Conservation (phyloP, 2,329 filamentous ascomycete species). For the Exutisphaerella laricina region DNA sequence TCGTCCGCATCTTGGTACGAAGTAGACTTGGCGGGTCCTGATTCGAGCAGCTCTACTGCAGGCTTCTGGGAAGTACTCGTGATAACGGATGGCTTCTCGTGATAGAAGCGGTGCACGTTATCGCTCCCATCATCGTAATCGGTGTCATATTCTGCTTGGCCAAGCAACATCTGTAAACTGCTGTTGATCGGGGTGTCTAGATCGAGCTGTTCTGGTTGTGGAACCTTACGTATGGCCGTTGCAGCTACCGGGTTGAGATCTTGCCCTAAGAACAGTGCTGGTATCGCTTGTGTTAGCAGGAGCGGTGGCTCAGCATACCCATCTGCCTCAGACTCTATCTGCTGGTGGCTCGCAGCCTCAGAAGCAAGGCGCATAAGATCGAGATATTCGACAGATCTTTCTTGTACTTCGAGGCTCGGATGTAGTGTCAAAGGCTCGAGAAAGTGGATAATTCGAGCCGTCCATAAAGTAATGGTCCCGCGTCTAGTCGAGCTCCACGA, state of each 20-base stretch:
- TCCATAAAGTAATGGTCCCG: slow-evolving; percentile 67
- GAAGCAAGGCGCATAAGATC: slow-evolving; percentile 82
- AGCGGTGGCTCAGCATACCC: slow-evolving; percentile 73
- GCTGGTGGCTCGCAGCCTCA: slow-evolving; percentile 69
- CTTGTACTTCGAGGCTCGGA: slow-evolving; percentile 88
- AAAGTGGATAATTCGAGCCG: slow-evolving; percentile 75
- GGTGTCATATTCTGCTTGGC: slow-evolving; percentile 42
- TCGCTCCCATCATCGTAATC: slow-evolving; percentile 39
- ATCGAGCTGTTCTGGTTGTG: slow-evolving; percentile 67
- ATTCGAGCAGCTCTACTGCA: slow-evolving; percentile 42
- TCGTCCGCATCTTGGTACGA: slow-evolving; percentile 44
- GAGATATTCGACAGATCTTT: slow-evolving; percentile 85
- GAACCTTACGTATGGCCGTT: slow-evolving; percentile 80
- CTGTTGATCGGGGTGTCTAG: slow-evolving; percentile 77
- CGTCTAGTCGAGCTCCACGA: slow-evolving; percentile 70
- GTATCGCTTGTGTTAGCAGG: slow-evolving; percentile 83
- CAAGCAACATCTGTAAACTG: slow-evolving; percentile 62
- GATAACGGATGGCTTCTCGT: slow-evolving; percentile 35
- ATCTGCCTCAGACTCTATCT: slow-evolving; percentile 50
- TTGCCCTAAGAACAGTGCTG: slow-evolving; percentile 76
- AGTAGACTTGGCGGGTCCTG: slow-evolving; percentile 24
- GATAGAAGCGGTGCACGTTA: slow-evolving; percentile 44
- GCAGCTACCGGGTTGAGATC: slow-evolving; percentile 87
- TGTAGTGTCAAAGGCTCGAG: slow-evolving; percentile 74
- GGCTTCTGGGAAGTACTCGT: slow-evolving; percentile 24